Evolutionary conservation across 257 asterid genomes (phyloP), one percentile per base, ranked within the genome.

Genomic region (Ophiorrhiza pumila): DNA sequence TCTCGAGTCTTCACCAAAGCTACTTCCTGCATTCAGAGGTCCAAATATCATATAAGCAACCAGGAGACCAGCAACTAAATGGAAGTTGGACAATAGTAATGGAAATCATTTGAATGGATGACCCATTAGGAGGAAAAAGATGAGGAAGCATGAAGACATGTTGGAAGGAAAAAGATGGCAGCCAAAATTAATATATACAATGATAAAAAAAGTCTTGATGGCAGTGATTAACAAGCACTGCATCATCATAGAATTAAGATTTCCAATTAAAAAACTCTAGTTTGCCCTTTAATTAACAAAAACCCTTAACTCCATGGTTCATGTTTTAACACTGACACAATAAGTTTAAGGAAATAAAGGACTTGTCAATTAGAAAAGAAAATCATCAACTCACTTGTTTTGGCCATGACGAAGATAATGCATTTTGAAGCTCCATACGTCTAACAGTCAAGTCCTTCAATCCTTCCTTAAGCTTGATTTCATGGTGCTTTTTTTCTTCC

Each of bases 401-500:
- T 22, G 99, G 99, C 99, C 98, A 95, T 11, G 95, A 90, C 7
- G 92, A 95, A 77, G 98, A 87, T 79, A 92, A 71, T 0, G 98
- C 89, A 73, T 95, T 95, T 79, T 95, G 99, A 81, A 95, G 96
- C 81, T 90, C 98, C 84, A 95, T 80, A 69, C 96, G 96, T 74
- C 83, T 95, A 56, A 77, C 50, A 69, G 81, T 82, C 78, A 92
- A 85, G 82, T 90, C 98, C 80, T 89, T 90, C 77, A 95, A 74
- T 50, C 96, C 96, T 63, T 84, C 97, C 79, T 84, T 92, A 47
- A 95, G 80, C 87, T 92, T 95, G 57, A 79, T 79, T 83, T 95
- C 98, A 31, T 84, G 99, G 65, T 77, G 90, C 81, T 92, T 91
- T 90, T 95, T 95, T 84, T 90, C 99, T 83, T 92, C 98, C 90